Base-by-base conservation (phyloP, 1,139 yeast species). In the Pichia terricola region DNA sequence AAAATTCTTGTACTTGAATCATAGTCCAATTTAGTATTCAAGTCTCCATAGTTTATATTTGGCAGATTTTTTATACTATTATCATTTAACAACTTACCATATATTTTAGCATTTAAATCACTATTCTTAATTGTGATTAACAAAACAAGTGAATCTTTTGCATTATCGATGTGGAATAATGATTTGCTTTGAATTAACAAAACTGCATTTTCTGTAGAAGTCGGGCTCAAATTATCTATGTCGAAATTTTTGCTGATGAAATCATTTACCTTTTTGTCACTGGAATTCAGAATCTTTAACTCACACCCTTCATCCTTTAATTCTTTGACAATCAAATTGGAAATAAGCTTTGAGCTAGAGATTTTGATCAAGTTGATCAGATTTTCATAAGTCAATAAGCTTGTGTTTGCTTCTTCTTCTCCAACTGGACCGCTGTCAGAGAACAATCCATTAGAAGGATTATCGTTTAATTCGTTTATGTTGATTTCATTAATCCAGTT, bases 271-370 rank as follows among this genome's bases (percentile, higher is more conserved):
- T 34, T 22, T 3, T 40, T 36, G 28, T 51, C 54, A 28, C 42
- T 61, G 8, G 50, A 47, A 37, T 58, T 55, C 33, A 55, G 42
- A 4, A 53, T 64, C 43, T 71, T 54, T 46, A 67, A 65, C 41
- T 60, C 59, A 43, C 76, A 67, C 1, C 67, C 64, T 48, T 68
- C 65, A 16, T 53, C 54, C 33, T 68, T 69, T 48, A 82, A 66
- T 47, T 83, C 87, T 52, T 77, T 81, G 22, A 77, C 67, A 5
- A 82, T 69, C 68, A 81, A 69, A 51, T 81, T 82, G 48, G 79
- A 76, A 42, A 81, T 71, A 42, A 82, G 73, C 63, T 71, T 72
- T 45, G 79, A 78, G 3, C 82, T 71, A 31, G 83, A 73, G 10
- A 70, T 56, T 34, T 69, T 71, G 11, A 81, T 70, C 38, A 81